Percentiles rank a stretch among this genome's conserved stretches.
Evolutionary conservation across 768 basidiomycete genomes (phyloP).

Genomic region (Naganishia vaughanmartiniae): DNA sequence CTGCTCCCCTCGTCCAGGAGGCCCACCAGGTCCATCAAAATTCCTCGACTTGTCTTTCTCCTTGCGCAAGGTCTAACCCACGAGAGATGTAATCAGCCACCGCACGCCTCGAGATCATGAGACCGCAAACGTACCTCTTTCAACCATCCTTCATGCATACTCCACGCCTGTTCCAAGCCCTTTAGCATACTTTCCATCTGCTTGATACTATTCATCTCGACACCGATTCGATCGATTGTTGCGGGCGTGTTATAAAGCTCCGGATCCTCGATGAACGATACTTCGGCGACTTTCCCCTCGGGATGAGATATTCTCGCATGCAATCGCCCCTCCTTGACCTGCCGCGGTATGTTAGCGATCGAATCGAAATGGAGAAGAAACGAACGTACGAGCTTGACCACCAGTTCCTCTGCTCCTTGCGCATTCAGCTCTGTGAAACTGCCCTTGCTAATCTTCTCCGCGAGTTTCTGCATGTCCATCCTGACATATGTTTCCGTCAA

Average conservation of each 20-base stretch:
- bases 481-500: constrained; percentile 21
- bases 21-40: background rate
- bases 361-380: background rate
- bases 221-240: constrained; percentile 8
- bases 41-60: background rate
- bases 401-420: constrained; percentile 23
- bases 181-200: background rate
- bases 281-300: background rate
- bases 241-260: constrained; percentile 16
- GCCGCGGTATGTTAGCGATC: background rate
- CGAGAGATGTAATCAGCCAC: background rate
- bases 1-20: background rate
- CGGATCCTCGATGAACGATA: constrained; percentile 27
- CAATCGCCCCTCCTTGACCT: constrained; percentile 20
- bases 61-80: background rate
- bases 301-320: constrained; percentile 11
- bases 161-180: constrained; percentile 17
- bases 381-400: constrained; percentile 17
- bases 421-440: background rate
- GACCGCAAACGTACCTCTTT: constrained; percentile 16
- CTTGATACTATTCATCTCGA: background rate
- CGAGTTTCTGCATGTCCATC: constrained; percentile 15
- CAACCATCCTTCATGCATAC: constrained; percentile 29
- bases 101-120: background rate
- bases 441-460: constrained; percentile 5